A percentile compares a stretch with the other conserved stretches of the same genome.
Evolutionary conservation across 2,329 filamentous ascomycete species (phyloP).

Genomic region (Colletotrichum sublineola): DNA sequence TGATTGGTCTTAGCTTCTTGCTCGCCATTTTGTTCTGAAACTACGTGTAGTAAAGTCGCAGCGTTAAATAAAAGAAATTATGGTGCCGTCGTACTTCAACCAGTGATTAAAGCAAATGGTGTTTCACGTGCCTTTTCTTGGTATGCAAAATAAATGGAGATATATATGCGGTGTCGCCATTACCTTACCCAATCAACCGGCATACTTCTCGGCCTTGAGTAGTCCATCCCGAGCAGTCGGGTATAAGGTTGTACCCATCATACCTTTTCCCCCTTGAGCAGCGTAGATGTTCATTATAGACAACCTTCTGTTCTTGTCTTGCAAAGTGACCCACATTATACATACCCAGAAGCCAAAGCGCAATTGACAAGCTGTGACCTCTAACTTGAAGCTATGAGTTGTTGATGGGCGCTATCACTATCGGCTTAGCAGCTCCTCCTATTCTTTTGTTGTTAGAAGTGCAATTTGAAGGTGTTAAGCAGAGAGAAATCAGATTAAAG

Average conservation of each 20-base stretch:
- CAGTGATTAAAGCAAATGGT: background rate
- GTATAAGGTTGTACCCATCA: too few relatives aligned
- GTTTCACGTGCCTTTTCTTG: background rate
- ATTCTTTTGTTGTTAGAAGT: background rate
- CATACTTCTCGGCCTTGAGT: background rate
- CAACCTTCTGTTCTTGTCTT: too few relatives aligned
- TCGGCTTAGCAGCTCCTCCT: background rate
- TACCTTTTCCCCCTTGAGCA: too few relatives aligned
- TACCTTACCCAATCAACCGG: background rate
- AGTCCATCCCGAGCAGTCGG: too few relatives aligned
- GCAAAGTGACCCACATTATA: too few relatives aligned
- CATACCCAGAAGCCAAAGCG: too few relatives aligned
- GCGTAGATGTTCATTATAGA: too few relatives aligned
- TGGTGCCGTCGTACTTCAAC: background rate
- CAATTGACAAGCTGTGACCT: too few relatives aligned
- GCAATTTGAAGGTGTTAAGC: background rate
- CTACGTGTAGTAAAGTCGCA: background rate
- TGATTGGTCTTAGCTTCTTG: conserved; percentile 2
- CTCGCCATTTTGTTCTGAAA: background rate
- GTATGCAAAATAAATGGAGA: background rate
- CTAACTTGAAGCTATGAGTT: too few relatives aligned
- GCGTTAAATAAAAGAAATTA: background rate
- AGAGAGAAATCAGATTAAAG: background rate
- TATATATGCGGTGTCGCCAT: too few relatives aligned
- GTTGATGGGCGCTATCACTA: too few relatives aligned